Conservation (phyloP, 345 rosid species). For the Hibiscus trionum region DNA sequence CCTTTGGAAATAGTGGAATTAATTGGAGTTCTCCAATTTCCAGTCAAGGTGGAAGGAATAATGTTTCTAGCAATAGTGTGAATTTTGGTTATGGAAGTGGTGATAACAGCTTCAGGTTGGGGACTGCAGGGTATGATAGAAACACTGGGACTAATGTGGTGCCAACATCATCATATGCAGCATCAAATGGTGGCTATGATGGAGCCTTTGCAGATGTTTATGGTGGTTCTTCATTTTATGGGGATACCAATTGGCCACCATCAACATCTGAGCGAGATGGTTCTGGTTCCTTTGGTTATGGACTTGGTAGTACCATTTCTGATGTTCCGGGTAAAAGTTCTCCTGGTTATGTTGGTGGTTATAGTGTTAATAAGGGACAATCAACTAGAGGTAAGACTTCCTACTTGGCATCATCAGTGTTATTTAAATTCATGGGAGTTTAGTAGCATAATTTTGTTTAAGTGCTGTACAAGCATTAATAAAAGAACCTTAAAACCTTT, state of each 20-base stretch:
- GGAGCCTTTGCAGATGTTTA: not conserved
- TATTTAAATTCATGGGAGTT: too few species aligned
- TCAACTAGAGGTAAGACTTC: slow-evolving; percentile 53
- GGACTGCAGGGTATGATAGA: slow-evolving; percentile 47
- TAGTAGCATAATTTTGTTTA: too few species aligned
- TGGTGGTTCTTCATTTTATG: not conserved
- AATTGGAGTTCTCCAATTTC: slow-evolving; percentile 47
- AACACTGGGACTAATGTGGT: slow-evolving; percentile 35
- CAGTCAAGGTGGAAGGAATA: slow-evolving; percentile 45
- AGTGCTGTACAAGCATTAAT: not conserved
- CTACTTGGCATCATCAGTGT: not conserved
- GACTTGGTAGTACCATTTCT: slow-evolving; percentile 26
- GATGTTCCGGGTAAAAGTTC: slow-evolving; percentile 32
- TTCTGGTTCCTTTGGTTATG: slow-evolving; percentile 47
- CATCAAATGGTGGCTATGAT: not conserved
- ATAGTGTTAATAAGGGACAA: slow-evolving; percentile 65
- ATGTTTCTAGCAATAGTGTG: slow-evolving; percentile 28
- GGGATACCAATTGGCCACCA: not conserved
- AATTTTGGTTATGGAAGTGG: slow-evolving; percentile 50
- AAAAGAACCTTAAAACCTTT: not conserved
- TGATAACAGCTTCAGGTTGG: slow-evolving; percentile 14
- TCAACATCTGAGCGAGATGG: slow-evolving; percentile 35
- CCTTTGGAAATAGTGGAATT: slow-evolving; percentile 33
- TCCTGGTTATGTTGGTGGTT: slow-evolving; percentile 61
- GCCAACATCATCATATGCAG: slow-evolving; percentile 17